These are phyloP conservation scores for Dryas drummondii DNA, from an alignment of 306 rosid species.

Conservation along the genomic window DNA sequence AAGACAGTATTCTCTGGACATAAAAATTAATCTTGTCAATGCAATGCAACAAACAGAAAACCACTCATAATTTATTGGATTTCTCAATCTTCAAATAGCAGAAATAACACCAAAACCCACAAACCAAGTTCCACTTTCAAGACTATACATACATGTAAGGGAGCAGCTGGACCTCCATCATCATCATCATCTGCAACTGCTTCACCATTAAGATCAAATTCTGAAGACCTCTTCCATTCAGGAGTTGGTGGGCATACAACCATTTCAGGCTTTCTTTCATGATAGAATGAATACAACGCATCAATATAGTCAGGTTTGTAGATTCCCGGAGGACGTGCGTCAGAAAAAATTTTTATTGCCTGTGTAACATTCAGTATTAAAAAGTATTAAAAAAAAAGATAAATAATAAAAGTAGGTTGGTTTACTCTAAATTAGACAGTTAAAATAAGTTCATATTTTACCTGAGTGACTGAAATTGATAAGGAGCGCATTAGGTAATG, in stretches of 20 bases:
- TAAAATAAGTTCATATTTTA: slow-evolving; percentile 31
- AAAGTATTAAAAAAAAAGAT: slow-evolving; percentile 6
- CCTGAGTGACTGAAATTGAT: slow-evolving; percentile 81
- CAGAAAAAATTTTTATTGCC: slow-evolving; percentile 83
- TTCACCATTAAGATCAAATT: slow-evolving; percentile 96
- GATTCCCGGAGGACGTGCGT: slow-evolving; percentile 97
- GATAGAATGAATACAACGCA: slow-evolving; percentile 82
- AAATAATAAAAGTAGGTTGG: not conserved
- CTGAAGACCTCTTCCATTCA: slow-evolving; percentile 97
- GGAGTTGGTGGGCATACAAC: slow-evolving; percentile 91
- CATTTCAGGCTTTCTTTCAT: slow-evolving; percentile 81
- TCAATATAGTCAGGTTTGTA: slow-evolving; percentile 94
- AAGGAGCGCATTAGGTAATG: slow-evolving; percentile 85
- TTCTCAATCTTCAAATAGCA: not conserved
- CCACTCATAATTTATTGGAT: not conserved
- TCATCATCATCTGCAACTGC: slow-evolving; percentile 87
- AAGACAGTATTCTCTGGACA: not conserved
- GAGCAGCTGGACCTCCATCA: slow-evolving; percentile 71
- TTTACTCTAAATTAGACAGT: slow-evolving; percentile 13
- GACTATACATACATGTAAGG: slow-evolving; percentile 63
- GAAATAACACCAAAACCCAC: slow-evolving; percentile 7
- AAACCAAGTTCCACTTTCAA: slow-evolving; percentile 21
- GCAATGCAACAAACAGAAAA: not conserved
- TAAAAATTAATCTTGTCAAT: not conserved
- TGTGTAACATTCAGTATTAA: slow-evolving; percentile 31